Evolutionary conservation across 169 alveolate species (phyloP).

Genomic region (Perkinsus chesapeaki): DNA sequence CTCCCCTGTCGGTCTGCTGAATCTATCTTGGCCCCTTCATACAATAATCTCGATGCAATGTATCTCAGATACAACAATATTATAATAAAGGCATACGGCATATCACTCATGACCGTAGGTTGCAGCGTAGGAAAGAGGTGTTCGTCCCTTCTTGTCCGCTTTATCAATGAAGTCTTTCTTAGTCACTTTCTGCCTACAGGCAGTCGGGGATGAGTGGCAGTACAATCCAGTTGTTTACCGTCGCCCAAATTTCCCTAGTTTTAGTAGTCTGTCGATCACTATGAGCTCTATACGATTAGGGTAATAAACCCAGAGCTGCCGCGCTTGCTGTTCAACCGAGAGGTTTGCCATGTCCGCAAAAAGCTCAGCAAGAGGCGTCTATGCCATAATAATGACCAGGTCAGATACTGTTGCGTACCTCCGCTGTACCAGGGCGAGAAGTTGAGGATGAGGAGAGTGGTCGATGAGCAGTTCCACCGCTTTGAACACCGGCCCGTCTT

Average conservation of each 20-base stretch:
- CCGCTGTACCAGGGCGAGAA: neutral
- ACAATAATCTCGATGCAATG: neutral
- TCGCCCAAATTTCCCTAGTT: neutral
- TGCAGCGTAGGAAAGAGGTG: neutral
- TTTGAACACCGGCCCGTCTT: neutral
- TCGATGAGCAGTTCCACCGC: neutral
- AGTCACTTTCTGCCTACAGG: neutral
- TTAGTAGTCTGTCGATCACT: neutral
- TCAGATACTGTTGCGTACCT: too few species aligned
- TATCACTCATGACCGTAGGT: neutral
- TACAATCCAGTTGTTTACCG: neutral
- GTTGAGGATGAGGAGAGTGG: neutral
- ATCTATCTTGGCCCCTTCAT: neutral
- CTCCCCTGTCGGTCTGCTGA: neutral
- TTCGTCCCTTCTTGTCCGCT: neutral
- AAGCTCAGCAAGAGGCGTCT: neutral
- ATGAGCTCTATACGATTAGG: neutral
- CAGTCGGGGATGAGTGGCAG: neutral
- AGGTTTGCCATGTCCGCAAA: neutral
- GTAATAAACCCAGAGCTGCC: neutral
- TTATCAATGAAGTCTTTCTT: neutral
- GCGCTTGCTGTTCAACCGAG: neutral
- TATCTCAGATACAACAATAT: neutral
- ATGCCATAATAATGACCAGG: too few species aligned
- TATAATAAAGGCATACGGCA: neutral